Evolutionary conservation across 495 filamentous ascomycete species (phyloP).

Genomic region (Podospora comata): DNA sequence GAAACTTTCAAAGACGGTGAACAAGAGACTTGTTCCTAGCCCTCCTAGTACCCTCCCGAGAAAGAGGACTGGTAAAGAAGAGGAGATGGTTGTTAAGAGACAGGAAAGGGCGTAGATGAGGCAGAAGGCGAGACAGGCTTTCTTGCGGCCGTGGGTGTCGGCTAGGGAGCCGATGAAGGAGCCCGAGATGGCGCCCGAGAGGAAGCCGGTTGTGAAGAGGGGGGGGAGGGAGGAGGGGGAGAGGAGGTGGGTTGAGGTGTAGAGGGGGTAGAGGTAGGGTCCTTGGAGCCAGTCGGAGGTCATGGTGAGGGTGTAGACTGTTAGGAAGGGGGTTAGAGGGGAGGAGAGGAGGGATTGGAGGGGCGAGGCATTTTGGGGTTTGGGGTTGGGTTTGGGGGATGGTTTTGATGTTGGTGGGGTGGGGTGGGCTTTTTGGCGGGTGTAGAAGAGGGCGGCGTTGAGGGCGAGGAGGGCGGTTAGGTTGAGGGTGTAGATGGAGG

Average conservation of each 20-base stretch:
- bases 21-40: conserved; percentile 52
- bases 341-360: neutral
- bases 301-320: conserved; percentile 49
- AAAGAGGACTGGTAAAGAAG: conserved; percentile 40
- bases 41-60: conserved; percentile 52
- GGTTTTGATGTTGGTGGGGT: neutral
- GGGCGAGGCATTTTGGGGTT: neutral
- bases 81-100: conserved; percentile 42
- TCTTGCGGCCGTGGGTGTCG: conserved; percentile 49
- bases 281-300: conserved; percentile 58
- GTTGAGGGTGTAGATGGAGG: conserved; percentile 30
- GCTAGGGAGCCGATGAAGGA: conserved; percentile 48
- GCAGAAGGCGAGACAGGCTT: conserved; percentile 51
- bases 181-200: conserved; percentile 48
- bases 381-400: no score
- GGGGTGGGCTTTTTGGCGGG: neutral
- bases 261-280: conserved; percentile 55
- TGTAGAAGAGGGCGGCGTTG: conserved; percentile 26
- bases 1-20: conserved; percentile 57
- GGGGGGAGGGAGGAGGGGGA: conserved; percentile 44
- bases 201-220: conserved; percentile 52
- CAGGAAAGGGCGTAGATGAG: conserved; percentile 49
- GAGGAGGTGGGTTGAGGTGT: conserved; percentile 49
- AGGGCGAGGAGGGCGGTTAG: conserved; percentile 26
- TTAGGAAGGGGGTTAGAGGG: conserved; percentile 32